Evolutionary conservation across 345 rosid species (phyloP), one percentile per base, ranked within the genome.

Genomic region (Camelina hispida): DNA sequence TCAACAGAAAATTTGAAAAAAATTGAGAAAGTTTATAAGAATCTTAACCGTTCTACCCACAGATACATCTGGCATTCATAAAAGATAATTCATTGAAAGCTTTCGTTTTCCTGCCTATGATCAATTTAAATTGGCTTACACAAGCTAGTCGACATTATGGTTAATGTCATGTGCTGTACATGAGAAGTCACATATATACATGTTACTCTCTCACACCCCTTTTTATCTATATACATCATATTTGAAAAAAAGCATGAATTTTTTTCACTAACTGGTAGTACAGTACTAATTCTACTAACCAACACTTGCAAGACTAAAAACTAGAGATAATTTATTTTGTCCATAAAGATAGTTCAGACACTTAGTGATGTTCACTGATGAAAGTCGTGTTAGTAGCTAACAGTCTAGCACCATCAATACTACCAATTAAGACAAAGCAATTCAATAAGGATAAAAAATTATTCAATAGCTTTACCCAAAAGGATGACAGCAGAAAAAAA

Each of bases 141-240:
- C 52, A 66, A 74, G 66, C 66, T 57, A 74, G 52, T 48, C 43
- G 2, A 58, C 43, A 48, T 52, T 48, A 6, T 56, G 12, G 42
- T 55, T 74, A 38, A 32, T n/a, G 51, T 48, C 61, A 46, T 74
- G 30, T 54, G 15, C 46, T 58, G 61, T 48, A 67, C 54, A 67
- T 67, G 73, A 68, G 66, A 57, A 58, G 47, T 11, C 52, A 74
- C 43, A 65, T 56, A 47, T 16, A 54, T 8, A 48, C 58, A 46
- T 34, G 32, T 52, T 52, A 38, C 37, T 16, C 35, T 54, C 54
- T 44, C 43, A 57, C 43, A 43, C 34, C 23, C 20, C 20, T 30
- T 25, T 28, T 10, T 20, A 69, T 48, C 16, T 17, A 66, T 16
- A 66, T 34, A 66, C 30, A 66, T 17, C 44, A 28, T 43, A 57